phyloP scores from a whole-genome alignment of 257 asterid species.

The Hygrophila difformis region DNA sequence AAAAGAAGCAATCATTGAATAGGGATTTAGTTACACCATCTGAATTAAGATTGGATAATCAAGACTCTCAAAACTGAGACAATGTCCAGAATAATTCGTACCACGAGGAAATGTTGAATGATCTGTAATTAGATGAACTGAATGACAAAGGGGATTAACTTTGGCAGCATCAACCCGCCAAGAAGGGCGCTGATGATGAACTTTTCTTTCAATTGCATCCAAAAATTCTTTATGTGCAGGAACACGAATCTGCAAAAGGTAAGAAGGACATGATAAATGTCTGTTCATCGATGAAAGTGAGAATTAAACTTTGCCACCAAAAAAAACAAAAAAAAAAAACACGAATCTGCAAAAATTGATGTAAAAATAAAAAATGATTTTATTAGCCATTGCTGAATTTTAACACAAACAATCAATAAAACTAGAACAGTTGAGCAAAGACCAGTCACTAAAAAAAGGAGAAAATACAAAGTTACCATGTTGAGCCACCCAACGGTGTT shows the following conservation, averaged over 20 bases:
- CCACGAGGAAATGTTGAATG: constrained; percentile 86
- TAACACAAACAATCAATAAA: too few relatives aligned
- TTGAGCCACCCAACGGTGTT: constrained; percentile 12
- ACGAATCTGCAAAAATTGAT: neutral
- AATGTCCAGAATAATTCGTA: constrained; percentile 22
- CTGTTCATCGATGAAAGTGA: too few relatives aligned
- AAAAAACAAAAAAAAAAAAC: neutral
- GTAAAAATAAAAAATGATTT: too few relatives aligned
- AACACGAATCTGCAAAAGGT: constrained; percentile 44
- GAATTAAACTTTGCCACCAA: too few relatives aligned
- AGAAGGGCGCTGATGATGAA: constrained; percentile 70
- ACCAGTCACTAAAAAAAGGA: neutral
- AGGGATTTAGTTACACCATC: neutral
- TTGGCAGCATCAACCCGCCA: constrained; percentile 83
- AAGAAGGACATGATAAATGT: neutral
- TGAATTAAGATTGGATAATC: constrained; percentile 8
- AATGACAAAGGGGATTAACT: constrained; percentile 60
- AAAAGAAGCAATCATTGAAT: too few relatives aligned
- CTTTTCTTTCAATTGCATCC: constrained; percentile 75
- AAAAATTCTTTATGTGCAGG: constrained; percentile 70
- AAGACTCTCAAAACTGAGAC: constrained; percentile 1
- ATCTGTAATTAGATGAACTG: constrained; percentile 75
- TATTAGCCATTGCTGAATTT: too few relatives aligned
- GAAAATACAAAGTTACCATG: neutral
- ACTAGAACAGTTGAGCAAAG: too few relatives aligned